phyloP scores from a whole-genome alignment of 2,329 filamentous ascomycete species.

The Leptodontidium sp. region DNA sequence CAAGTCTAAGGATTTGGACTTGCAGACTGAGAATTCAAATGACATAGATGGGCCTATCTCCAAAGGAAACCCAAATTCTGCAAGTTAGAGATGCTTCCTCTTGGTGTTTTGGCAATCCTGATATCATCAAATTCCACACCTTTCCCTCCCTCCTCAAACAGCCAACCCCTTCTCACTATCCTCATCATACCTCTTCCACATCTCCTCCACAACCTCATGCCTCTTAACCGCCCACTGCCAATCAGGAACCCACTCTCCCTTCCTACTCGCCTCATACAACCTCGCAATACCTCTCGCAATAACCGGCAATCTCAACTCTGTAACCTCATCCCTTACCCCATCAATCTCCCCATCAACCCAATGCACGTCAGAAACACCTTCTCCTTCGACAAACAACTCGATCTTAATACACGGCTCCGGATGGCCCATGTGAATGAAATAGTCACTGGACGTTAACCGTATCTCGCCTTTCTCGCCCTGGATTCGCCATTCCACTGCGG shows the following conservation, averaged over 20 bases:
- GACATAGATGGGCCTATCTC: no score
- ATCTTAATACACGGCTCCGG: conserved; percentile 51
- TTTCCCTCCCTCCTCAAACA: neutral
- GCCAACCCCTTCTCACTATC: conserved; percentile 3
- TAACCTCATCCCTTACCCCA: conserved; percentile 56
- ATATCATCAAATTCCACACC: no score
- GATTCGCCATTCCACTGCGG: conserved; percentile 58
- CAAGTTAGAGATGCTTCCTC: no score
- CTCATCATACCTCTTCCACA: conserved; percentile 31
- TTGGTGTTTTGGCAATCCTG: no score
- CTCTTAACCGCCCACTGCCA: conserved; percentile 54
- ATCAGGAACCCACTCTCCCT: conserved; percentile 49
- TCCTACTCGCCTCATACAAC: conserved; percentile 64
- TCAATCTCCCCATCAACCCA: conserved; percentile 51
- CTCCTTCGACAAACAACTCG: conserved; percentile 53
- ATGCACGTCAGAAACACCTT: conserved; percentile 52
- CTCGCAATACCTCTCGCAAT: conserved; percentile 59
- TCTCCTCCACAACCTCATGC: conserved; percentile 56
- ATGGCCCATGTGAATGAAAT: conserved; percentile 46
- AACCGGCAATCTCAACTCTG: conserved; percentile 55
- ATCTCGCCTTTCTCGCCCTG: conserved; percentile 61
- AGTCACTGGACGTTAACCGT: conserved; percentile 48
- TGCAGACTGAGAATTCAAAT: no score
- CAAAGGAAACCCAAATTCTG: no score
- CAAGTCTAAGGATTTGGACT: no score